Evolutionary conservation across 1,284 basidiomycete genomes (phyloP), one percentile per base, ranked within the genome.

Genomic region (Papiliotrema fonsecae): DNA sequence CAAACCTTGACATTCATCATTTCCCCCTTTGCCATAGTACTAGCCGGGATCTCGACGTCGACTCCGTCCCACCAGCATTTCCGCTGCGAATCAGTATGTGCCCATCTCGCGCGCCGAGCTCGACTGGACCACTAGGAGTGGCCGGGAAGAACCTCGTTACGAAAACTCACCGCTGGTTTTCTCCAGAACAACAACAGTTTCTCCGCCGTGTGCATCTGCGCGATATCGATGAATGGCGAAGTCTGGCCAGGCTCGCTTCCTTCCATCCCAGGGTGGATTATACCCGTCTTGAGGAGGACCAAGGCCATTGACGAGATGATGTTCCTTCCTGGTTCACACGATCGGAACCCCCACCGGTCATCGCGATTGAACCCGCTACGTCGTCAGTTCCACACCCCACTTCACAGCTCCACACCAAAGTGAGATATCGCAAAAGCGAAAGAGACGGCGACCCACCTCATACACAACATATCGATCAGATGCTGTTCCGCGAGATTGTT

Each of bases 61-160:
- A 93, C 81, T 16, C 93, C 93, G 65, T 99, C 96, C 94, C 94
- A 99, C 94, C 94, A 99, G 75, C 96, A 98, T 76, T 99, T 99
- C 46, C 94, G 35, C 56, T 58, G 24, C 19, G 6, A n/a, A 19
- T 28, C 40, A 19, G 38, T 54, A 35, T 52, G 54, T 44, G 4
- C 16, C 19, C 30, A 10, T 26, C 27, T 21, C 2, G 25, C 16
- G 30, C 25, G 21, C 14, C 24, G 27, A 30, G 19, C 34, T 5
- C n/a, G 10, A n/a, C 35, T 19, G 10, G n/a, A n/a, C n/a, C n/a
- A n/a, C n/a, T n/a, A n/a, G n/a, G n/a, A n/a, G n/a, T n/a, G n/a
- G n/a, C n/a, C n/a, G n/a, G n/a, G n/a, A n/a, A n/a, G n/a, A n/a
- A n/a, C n/a, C n/a, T n/a, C n/a, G n/a, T n/a, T n/a, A n/a, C n/a